phyloP scores from a whole-genome alignment of 805 yeast genomes.

The Barnettozyma populi region DNA sequence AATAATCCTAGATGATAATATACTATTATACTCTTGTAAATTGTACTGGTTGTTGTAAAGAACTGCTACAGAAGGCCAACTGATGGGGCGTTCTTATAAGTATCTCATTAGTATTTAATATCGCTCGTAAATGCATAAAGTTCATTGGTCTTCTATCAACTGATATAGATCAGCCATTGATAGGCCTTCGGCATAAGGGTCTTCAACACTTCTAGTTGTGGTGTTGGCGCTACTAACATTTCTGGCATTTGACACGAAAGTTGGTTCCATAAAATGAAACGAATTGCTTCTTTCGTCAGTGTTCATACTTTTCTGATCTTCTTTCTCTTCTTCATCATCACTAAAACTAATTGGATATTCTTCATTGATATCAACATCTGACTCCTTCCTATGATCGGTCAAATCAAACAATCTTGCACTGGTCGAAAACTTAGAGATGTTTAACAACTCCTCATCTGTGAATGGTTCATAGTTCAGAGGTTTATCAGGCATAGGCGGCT shows the following conservation, averaged over 20 bases:
- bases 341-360: constrained; percentile 20
- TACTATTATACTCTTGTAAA: too few species aligned
- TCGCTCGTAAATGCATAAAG: not conserved
- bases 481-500: constrained; percentile 34
- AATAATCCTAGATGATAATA: not conserved
- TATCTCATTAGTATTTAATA: not conserved
- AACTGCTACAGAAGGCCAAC: not conserved
- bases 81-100: too few species aligned
- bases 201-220: constrained; percentile 9
- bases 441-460: constrained; percentile 28
- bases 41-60: not conserved
- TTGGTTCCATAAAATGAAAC: constrained; percentile 23
- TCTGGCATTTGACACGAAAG: constrained; percentile 21
- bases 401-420: constrained; percentile 16
- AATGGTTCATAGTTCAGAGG: constrained; percentile 44
- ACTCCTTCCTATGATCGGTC: constrained; percentile 1
- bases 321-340: constrained; percentile 26
- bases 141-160: constrained; percentile 18
- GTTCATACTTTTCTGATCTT: constrained; percentile 9
- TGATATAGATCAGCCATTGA: constrained; percentile 18
- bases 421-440: constrained; percentile 14
- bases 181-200: constrained; percentile 16
- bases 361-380: constrained; percentile 13
- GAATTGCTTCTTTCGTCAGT: constrained; percentile 11
- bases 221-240: not conserved